Percentiles rank a stretch among this genome's conserved stretches.
Conservation (phyloP, 176 grass and related monocot genomes). For the Bothriochloa decipiens region DNA sequence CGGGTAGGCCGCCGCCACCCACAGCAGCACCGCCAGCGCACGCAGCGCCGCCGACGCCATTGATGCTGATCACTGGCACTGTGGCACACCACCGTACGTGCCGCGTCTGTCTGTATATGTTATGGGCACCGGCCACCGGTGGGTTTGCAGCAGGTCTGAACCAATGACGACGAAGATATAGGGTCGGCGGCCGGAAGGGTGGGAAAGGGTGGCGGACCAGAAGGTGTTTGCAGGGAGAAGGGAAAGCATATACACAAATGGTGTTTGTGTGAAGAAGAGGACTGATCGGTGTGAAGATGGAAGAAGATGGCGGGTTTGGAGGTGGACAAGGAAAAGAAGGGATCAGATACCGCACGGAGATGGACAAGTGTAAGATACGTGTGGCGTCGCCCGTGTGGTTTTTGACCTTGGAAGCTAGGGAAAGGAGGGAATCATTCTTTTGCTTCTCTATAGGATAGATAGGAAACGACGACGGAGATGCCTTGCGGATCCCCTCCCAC, state of each 20-base stretch:
- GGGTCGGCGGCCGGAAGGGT: background rate
- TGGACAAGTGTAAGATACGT: background rate
- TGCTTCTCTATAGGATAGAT: background rate
- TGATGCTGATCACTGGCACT: background rate
- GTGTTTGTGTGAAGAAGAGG: background rate
- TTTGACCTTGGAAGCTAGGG: slow-evolving; percentile 49
- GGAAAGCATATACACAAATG: slow-evolving; percentile 46
- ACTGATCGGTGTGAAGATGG: background rate
- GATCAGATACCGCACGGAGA: background rate
- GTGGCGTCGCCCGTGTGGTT: background rate
- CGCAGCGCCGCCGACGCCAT: slow-evolving; percentile 27
- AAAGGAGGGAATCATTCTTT: background rate
- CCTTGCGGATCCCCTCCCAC: background rate
- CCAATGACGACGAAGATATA: background rate
- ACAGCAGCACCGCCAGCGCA: slow-evolving; percentile 41
- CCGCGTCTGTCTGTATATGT: background rate
- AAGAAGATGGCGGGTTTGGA: background rate
- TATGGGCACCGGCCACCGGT: background rate
- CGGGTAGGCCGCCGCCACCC: slow-evolving; percentile 51
- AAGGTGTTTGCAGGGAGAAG: background rate
- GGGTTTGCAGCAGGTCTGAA: slow-evolving; percentile 5
- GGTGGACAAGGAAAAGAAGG: slow-evolving; percentile 27
- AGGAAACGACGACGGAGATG: background rate
- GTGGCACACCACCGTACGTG: background rate
- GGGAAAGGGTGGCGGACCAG: background rate